Evolutionary conservation across 176 grass and related monocot genomes (phyloP), one percentile per base, ranked within the genome.

Genomic region (Aegilops sharonensis): DNA sequence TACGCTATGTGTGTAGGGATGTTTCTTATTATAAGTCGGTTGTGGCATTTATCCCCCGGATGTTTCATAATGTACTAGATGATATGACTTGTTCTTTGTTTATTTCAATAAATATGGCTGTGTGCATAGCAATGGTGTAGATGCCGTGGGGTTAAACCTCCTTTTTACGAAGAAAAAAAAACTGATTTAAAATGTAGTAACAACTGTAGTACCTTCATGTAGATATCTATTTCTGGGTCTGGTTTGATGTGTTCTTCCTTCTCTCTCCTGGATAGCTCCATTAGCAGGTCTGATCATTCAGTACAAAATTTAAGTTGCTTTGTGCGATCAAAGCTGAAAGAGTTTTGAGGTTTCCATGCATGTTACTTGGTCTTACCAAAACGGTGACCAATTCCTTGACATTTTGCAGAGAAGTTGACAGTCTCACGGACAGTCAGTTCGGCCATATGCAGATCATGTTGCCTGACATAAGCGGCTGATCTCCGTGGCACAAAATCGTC

Each of bases 341-440:
- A 86, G 13, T 83, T 54, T 57, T 23, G 5, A 31, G 25, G 8
- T 24, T 5, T 42, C 48, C 11, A 9, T 42, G 40, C 11, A 9
- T 42, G 40, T 80, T 75, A 17, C 6, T 48, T 23, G 47, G 18
- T 43, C 78, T 83, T 87, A 95, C 94, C 94, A 5, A 91, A 89
- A 1, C 89, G 87, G 43, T 86, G 77, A 12, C 91, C 94, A 11
- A 78, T 84, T 85, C 94, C 94, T 81, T 95, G 94, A 64, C 91
- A 95, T 77, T 86, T 95, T 11, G 94, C 91, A 6, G 94, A 93
- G 75, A 95, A 95, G 36, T 85, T 86, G 71, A 95, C 67, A 0
- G 91, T 95, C 50, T 95, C 94, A 15, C 94, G 87, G 10, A 95
- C 94, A 0, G 94, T 95, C 85, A 95, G 20, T 60, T 95, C 91